These are phyloP conservation scores for Coprinellus micaceus DNA, from an alignment of 768 basidiomycete species.

Conservation along the genomic window DNA sequence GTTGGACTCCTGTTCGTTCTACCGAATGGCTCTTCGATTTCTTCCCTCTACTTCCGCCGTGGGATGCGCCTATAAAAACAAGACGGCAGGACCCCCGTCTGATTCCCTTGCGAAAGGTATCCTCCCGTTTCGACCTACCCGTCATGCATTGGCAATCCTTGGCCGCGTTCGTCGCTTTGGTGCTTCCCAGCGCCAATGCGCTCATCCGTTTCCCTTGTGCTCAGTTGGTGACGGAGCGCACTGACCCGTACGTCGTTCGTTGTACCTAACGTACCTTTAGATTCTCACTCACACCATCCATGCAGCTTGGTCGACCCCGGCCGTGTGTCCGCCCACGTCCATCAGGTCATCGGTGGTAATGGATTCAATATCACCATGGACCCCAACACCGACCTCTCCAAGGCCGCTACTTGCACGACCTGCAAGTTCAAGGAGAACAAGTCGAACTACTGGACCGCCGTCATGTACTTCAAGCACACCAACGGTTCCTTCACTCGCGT, in stretches of 20 bases:
- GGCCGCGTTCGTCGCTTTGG: constrained; percentile 6
- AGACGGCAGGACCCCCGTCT: neutral
- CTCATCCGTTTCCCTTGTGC: constrained; percentile 13
- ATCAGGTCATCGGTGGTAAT: constrained; percentile 11
- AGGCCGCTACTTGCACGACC: constrained; percentile 5
- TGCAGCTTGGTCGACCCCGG: constrained; percentile 9
- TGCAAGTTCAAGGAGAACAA: constrained; percentile 13
- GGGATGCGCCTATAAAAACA: neutral
- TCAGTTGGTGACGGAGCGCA: constrained; percentile 12
- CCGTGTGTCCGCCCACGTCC: constrained; percentile 10
- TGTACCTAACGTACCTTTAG: neutral
- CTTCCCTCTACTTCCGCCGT: neutral
- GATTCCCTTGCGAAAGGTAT: neutral
- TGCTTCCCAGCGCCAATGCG: constrained; percentile 7
- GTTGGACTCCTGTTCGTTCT: too few species aligned
- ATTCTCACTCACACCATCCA: neutral
- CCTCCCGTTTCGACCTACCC: neutral
- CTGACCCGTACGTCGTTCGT: constrained; percentile 6
- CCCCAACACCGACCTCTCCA: neutral
- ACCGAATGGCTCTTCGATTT: too few species aligned
- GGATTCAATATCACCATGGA: constrained; percentile 11
- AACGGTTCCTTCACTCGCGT: constrained; percentile 10
- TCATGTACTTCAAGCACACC: constrained; percentile 8
- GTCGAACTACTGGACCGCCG: constrained; percentile 14
- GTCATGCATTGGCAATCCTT: constrained; percentile 9